Conservation (phyloP, 2,329 filamentous ascomycete genomes). For the Penicillium thymicola region DNA sequence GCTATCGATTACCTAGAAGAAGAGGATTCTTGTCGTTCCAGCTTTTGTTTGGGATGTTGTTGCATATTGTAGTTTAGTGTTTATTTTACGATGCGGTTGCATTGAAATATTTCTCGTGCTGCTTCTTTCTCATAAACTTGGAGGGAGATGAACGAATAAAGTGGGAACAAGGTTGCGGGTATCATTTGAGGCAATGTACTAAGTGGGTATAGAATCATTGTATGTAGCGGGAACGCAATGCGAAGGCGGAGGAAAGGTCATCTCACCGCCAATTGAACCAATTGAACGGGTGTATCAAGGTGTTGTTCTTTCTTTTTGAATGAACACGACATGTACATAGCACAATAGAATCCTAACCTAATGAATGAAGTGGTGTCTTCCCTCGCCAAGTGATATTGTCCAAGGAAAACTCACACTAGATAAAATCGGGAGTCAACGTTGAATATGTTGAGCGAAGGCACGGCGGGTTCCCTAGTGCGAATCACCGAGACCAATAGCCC, state of each 20-base stretch:
- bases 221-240: not conserved
- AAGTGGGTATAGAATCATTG: not conserved
- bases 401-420: not conserved
- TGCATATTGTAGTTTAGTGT: slow-evolving; percentile 4
- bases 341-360: not conserved
- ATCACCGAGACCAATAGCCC: not conserved
- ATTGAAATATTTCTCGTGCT: not conserved
- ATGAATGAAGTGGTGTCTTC: not conserved
- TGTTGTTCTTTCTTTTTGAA: not conserved
- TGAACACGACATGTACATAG: not conserved
- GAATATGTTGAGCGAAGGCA: not conserved
- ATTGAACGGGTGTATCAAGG: not conserved
- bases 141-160: not conserved
- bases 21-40: not conserved
- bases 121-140: no score
- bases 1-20: slow-evolving; percentile 1
- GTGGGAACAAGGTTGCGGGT: not conserved
- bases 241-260: not conserved
- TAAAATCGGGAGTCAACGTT: not conserved
- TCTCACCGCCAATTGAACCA: not conserved
- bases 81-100: not conserved
- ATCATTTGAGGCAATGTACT: not conserved
- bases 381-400: not conserved
- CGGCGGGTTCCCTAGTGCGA: not conserved
- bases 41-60: not conserved